Percentiles rank a stretch among this genome's conserved stretches.
Conservation (phyloP, 495 filamentous ascomycete species). For the Tuber microsphaerosporum region DNA sequence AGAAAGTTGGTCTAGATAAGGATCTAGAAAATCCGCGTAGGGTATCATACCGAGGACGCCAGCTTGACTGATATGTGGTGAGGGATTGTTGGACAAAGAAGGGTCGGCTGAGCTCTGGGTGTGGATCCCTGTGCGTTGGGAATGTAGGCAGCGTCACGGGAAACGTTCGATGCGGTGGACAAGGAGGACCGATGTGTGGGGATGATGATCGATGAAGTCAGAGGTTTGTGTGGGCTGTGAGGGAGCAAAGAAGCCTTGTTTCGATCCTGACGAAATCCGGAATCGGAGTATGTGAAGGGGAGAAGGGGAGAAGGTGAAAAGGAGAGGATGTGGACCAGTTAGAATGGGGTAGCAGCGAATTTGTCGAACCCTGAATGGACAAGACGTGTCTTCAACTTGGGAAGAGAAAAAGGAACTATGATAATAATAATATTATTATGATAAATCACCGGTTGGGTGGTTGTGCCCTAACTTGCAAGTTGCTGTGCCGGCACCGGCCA, state of each 20-base stretch:
- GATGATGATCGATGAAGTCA: slow-evolving; percentile 2
- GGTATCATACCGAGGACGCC: slow-evolving; percentile 28
- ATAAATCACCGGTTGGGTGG: neutral
- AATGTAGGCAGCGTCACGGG: neutral
- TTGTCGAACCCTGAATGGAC: neutral
- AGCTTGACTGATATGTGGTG: slow-evolving; percentile 23
- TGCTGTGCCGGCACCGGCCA: neutral
- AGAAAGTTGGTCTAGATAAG: slow-evolving; percentile 23
- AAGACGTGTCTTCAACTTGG: neutral
- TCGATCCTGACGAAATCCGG: neutral
- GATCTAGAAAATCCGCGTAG: slow-evolving; percentile 23
- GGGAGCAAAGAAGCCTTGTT: neutral
- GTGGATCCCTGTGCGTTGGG: neutral
- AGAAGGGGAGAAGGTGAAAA: neutral
- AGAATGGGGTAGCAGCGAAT: neutral
- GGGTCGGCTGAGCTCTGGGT: neutral
- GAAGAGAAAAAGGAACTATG: no score
- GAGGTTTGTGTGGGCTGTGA: neutral
- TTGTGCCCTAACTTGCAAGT: neutral
- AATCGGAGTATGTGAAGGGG: neutral
- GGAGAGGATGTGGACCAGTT: neutral
- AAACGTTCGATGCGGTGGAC: neutral
- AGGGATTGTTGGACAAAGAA: neutral
- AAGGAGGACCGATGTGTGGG: neutral
- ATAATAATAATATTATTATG: no score